phyloP scores from a whole-genome alignment of 768 basidiomycete species.

The Peribolospora kevripleyi region DNA sequence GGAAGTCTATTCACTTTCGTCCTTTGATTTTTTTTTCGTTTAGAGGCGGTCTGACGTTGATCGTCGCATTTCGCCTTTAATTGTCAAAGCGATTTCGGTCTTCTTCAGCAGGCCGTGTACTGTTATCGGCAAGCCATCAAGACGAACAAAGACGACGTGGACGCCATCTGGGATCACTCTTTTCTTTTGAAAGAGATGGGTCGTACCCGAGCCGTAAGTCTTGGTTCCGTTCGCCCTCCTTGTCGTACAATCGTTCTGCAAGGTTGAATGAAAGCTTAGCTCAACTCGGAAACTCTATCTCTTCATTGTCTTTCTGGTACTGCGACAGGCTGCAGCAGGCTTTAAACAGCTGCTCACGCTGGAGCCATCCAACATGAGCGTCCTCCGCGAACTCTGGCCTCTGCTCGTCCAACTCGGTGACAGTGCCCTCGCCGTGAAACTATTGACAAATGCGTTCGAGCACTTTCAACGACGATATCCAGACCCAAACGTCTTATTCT shows the following conservation, averaged over 20 bases:
- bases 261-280: too few relatives aligned
- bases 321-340: constrained; percentile 32
- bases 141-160: constrained; percentile 54
- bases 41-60: background rate
- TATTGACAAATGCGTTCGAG: constrained; percentile 51
- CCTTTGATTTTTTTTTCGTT: background rate
- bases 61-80: too few relatives aligned
- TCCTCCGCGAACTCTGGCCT: constrained; percentile 52
- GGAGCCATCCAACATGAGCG: constrained; percentile 51
- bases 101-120: constrained; percentile 66
- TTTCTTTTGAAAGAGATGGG: constrained; percentile 51
- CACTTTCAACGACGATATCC: constrained; percentile 35
- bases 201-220: constrained; percentile 38
- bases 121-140: constrained; percentile 65
- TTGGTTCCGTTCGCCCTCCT: background rate
- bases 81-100: constrained; percentile 34
- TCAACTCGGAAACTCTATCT: background rate
- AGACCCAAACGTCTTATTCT: constrained; percentile 14
- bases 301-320: background rate
- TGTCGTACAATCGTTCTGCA: background rate
- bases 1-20: background rate
- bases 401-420: constrained; percentile 53
- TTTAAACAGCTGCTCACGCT: constrained; percentile 47
- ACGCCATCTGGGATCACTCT: constrained; percentile 74
- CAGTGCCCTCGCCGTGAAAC: constrained; percentile 34